Conservation (phyloP, 75 land plant genomes). For the Selaginella moellendorffii region DNA sequence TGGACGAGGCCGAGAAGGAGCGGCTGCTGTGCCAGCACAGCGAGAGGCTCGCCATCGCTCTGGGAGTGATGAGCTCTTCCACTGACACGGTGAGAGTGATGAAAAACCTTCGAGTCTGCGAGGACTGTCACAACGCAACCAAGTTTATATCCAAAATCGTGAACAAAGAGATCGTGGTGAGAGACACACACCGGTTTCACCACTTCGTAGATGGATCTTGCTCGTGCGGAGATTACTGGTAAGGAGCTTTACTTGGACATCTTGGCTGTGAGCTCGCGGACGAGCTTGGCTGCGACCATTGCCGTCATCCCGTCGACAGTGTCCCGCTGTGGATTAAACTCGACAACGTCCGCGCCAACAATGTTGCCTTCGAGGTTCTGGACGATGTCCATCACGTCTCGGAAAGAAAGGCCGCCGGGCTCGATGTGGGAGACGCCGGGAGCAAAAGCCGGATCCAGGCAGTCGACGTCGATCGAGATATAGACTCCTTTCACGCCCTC, state of each 20-base stretch:
- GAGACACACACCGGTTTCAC: constrained; percentile 9
- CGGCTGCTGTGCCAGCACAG: constrained; percentile 5
- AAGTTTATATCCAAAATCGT: constrained; percentile 17
- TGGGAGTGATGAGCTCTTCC: constrained; percentile 10
- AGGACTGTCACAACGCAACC: constrained; percentile 13
- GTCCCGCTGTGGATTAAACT: constrained; percentile 94
- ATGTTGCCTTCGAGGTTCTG: constrained; percentile 75
- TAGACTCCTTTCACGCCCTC: constrained; percentile 91
- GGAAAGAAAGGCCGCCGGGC: constrained; percentile 89
- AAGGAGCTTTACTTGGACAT: constrained; percentile 58
- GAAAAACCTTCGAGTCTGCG: constrained; percentile 9
- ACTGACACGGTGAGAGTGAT: constrained; percentile 10
- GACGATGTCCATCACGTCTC: constrained; percentile 84
- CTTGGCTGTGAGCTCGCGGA: constrained; percentile 81
- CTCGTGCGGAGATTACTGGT: constrained; percentile 14
- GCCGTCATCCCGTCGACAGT: constrained; percentile 98
- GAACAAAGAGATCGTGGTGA: constrained; percentile 11
- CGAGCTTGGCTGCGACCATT: constrained; percentile 97
- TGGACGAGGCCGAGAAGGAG: constrained; percentile 11
- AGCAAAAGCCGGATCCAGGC: constrained; percentile 97
- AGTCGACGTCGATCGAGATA: constrained; percentile 79
- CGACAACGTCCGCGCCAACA: constrained; percentile 92
- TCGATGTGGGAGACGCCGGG: constrained; percentile 98
- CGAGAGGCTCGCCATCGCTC: constrained; percentile 10
- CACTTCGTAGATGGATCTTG: constrained; percentile 13